Evolutionary conservation across 2,329 filamentous ascomycete species (phyloP).

Genomic region (Daldinia sp.): DNA sequence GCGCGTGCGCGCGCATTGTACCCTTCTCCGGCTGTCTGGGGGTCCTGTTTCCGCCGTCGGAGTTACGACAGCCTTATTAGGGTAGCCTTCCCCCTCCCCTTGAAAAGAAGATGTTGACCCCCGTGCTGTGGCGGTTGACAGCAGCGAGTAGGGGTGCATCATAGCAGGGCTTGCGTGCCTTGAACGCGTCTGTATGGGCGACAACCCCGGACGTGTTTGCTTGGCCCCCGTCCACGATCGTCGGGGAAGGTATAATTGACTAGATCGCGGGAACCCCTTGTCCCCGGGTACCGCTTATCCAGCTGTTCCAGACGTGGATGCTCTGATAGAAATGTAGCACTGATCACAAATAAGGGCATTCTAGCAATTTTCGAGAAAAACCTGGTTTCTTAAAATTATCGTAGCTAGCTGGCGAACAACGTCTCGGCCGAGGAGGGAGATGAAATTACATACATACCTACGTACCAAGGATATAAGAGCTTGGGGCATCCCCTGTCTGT

Average conservation of each 20-base stretch:
- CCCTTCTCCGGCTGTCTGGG: slow-evolving; percentile 30
- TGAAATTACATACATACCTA: not conserved
- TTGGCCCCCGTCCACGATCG: slow-evolving; percentile 43
- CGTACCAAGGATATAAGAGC: slow-evolving; percentile 16
- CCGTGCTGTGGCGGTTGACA: slow-evolving; percentile 41
- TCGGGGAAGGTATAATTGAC: slow-evolving; percentile 45
- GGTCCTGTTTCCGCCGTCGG: slow-evolving; percentile 35
- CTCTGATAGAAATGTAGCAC: slow-evolving; percentile 21
- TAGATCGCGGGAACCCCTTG: slow-evolving; percentile 47
- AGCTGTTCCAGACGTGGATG: slow-evolving; percentile 26
- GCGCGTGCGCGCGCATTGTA: slow-evolving; percentile 35
- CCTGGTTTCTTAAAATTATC: slow-evolving; percentile 4
- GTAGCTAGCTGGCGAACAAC: slow-evolving; percentile 5
- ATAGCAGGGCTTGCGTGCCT: slow-evolving; percentile 39
- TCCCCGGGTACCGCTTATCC: slow-evolving; percentile 24
- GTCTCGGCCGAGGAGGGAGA: slow-evolving; percentile 19
- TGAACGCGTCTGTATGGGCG: slow-evolving; percentile 39
- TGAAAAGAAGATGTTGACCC: slow-evolving; percentile 20
- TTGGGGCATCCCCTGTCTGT: slow-evolving; percentile 29
- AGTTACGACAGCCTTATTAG: slow-evolving; percentile 40
- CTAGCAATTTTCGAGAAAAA: slow-evolving; percentile 25
- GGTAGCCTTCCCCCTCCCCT: slow-evolving; percentile 9
- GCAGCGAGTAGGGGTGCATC: slow-evolving; percentile 25
- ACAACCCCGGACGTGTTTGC: slow-evolving; percentile 40
- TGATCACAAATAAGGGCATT: slow-evolving; percentile 26